Base-by-base conservation (phyloP, 1,284 basidiomycete genomes). In the Cryptococcus sp. region DNA sequence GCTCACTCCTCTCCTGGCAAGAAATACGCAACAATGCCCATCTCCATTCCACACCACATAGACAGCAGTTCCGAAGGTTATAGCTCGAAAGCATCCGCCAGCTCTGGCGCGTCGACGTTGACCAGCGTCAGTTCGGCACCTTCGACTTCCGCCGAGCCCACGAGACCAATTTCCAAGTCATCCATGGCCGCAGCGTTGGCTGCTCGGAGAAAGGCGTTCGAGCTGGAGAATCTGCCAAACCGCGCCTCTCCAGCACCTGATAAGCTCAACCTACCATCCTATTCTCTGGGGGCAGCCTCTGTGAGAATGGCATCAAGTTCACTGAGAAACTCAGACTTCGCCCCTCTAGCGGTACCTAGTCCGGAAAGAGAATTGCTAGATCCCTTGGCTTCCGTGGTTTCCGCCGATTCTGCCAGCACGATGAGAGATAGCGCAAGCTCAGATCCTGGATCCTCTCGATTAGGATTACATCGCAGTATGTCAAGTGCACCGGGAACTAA, bases 281-380 rank as follows among this genome's bases (percentile, higher is more conserved):
- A 76, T 54, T 66, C 66, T 10, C 57, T 89, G 0, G 84, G 88
- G 0, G 91, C 90, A 0, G 91, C 91, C 0, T 88, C 91, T 0
- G 87, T 93, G 75, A 88, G 91, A 23, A 88, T 88, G 84, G 91
- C 91, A 19, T 75, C 79, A 1, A 71, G 74, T 11, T 63, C 65
- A 3, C 62, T 78, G 3, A 56, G 57, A 2, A 55, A 64, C 8
- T 56, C 62, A 8, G 69, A 78, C 48, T 72, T 81, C 41, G 71
- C 77, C 0, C 91, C 91, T 0, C 81, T 93, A 13, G 86, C 88
- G 0, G 81, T 93, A 1, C 91, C 91, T 2, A 90, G 88, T 35
- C 91, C 91, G 0, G 91, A 93, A 72, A 86, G 89, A 67, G 91
- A 93, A 70, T 82, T 93, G 31, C 86, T 87, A 7, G 91, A 93